Evolutionary conservation across 2,329 filamentous ascomycete species (phyloP), one percentile per base, ranked within the genome.

Genomic region (Alternaria conjuncta): DNA sequence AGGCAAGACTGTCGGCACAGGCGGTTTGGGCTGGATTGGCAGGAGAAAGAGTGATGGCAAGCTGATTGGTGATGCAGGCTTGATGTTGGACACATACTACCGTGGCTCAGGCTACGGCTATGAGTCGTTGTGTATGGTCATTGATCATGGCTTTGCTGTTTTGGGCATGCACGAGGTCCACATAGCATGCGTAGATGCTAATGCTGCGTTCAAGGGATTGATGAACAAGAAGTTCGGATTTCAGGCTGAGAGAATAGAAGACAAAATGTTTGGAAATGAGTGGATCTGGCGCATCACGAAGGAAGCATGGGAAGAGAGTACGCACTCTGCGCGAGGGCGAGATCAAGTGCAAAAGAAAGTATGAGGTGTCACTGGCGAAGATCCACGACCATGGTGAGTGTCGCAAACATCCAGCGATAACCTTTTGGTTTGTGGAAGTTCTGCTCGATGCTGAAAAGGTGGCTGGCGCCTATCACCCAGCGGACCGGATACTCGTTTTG

Each of bases 61-160:
- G 12, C 28, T 57, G 21, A 49, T 49, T n/a, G 55, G 55, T 3
- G 43, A 57, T 18, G 55, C 55, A 26, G 55, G 55, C 10, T 32
- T 49, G 26, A 57, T 57, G 55, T 41, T 57, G 9, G 55, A 57
- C 28, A 36, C 55, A 3, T 20, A 4, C 3, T 23, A 18, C 12
- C 55, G 55, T n/a, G 15, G 28, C 6, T 32, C 45, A 41, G 55
- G 44, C 21, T 57, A 57, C 28, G 44, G 18, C 11, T 49, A 57
- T 23, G 55, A 57, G 21, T 20, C 55, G 20, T n/a, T 57, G 3
- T 49, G 55, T 46, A 57, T 57, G 41, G 20, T 11, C 9, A 49
- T 57, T 57, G 55, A 57, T 26, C 21, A 57, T 41, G 55, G 55
- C 6, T 50, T 57, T 18, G 26, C 44, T 32, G 55, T 57, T 9